A percentile compares a stretch with the other conserved stretches of the same genome.
Conservation (phyloP, 2,329 filamentous ascomycete species). For the Aulographum hederae region DNA sequence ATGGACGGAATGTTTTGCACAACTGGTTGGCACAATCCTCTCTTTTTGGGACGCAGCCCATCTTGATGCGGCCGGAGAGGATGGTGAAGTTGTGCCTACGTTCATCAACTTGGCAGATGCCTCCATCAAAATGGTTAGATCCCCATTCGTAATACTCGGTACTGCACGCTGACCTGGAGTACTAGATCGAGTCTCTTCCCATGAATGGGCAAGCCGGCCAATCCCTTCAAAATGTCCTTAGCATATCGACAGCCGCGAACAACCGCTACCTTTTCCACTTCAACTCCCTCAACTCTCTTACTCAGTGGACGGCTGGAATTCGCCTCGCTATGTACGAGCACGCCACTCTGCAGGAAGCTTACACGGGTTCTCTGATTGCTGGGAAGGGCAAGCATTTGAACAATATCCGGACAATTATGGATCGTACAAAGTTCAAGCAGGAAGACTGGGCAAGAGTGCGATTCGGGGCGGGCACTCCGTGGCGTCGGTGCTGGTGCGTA, state of each 20-base stretch:
- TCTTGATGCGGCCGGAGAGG: constrained; percentile 69
- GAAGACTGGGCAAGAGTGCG: constrained; percentile 92
- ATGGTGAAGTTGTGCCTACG: constrained; percentile 70
- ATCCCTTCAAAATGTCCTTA: constrained; percentile 83
- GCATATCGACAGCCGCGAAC: constrained; percentile 84
- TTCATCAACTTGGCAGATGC: constrained; percentile 97
- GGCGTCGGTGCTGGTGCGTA: constrained; percentile 94
- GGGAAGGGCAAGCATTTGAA: constrained; percentile 82
- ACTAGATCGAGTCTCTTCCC: constrained; percentile 50
- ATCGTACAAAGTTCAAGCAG: constrained; percentile 54
- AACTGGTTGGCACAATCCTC: constrained; percentile 84
- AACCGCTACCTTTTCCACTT: constrained; percentile 95
- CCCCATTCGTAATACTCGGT: background rate
- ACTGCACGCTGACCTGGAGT: too few relatives aligned
- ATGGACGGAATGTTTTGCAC: constrained; percentile 83
- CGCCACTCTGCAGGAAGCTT: constrained; percentile 81
- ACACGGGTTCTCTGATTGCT: constrained; percentile 87
- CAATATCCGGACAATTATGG: constrained; percentile 79
- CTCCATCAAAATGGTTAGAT: constrained; percentile 82
- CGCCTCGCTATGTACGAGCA: constrained; percentile 90
- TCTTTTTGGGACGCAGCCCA: constrained; percentile 92
- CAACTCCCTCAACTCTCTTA: constrained; percentile 79
- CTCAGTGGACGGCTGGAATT: constrained; percentile 92
- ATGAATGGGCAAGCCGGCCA: constrained; percentile 61
- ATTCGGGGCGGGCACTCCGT: constrained; percentile 89